Percentiles rank a stretch among this genome's conserved stretches.
Evolutionary conservation across 169 alveolate genomes (phyloP).

Genomic region (Eimeria praecox): DNA sequence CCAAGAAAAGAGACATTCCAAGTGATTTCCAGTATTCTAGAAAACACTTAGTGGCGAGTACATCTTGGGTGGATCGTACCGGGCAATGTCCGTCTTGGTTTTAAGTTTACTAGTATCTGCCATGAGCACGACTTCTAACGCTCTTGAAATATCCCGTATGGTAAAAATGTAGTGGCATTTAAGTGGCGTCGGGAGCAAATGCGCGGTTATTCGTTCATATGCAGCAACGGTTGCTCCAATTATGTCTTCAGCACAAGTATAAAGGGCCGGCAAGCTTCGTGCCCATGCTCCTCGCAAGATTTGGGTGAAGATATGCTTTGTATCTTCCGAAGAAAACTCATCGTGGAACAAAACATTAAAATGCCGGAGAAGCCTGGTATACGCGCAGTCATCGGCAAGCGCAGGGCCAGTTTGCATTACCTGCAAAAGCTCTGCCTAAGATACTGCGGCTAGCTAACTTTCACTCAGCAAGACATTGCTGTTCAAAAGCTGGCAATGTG

Average conservation of each 20-base stretch:
- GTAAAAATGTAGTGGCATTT: conserved; percentile 96
- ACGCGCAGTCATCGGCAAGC: background rate
- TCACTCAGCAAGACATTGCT: background rate
- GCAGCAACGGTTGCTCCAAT: conserved; percentile 93
- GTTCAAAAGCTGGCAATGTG: background rate
- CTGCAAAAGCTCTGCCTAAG: background rate
- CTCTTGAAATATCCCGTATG: conserved; percentile 94
- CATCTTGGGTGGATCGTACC: background rate
- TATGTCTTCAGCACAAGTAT: conserved; percentile 83
- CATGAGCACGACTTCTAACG: conserved; percentile 94
- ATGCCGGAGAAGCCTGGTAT: conserved; percentile 62
- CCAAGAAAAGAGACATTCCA: background rate
- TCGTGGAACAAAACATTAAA: conserved; percentile 72
- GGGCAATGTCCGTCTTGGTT: conserved; percentile 95
- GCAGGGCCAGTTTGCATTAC: background rate
- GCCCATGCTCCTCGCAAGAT: conserved; percentile 54
- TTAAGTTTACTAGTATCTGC: conserved; percentile 95
- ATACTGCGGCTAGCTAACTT: background rate
- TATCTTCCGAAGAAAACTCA: conserved; percentile 31
- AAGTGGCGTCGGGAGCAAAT: conserved; percentile 95
- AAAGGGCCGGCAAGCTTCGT: conserved; percentile 17
- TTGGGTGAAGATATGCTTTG: conserved; percentile 25
- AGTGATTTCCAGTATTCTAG: background rate
- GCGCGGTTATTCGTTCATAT: conserved; percentile 92
- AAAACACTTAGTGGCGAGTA: background rate